phyloP scores from a whole-genome alignment of 441 rosid genomes.

The Euphorbia celastroides region DNA sequence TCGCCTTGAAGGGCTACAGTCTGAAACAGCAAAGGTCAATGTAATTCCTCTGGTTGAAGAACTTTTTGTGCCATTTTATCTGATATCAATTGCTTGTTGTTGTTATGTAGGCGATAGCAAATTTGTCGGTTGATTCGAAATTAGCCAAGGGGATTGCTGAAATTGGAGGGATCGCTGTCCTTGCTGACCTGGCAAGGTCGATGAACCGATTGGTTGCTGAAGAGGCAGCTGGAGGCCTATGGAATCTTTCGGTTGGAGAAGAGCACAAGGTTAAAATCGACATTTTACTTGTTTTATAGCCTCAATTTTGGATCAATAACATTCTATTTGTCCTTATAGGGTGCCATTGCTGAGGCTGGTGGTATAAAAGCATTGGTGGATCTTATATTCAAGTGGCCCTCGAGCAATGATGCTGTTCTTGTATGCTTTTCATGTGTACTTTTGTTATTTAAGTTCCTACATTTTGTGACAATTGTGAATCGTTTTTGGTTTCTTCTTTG shows the following conservation, averaged over 20 bases:
- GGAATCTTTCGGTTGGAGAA: slow-evolving; percentile 99
- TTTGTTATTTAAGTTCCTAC: not conserved
- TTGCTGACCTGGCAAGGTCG: slow-evolving; percentile 77
- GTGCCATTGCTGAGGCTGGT: slow-evolving; percentile 91
- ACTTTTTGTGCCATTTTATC: slow-evolving; percentile 8
- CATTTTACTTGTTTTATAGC: slow-evolving; percentile 8
- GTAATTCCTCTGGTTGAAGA: slow-evolving; percentile 10
- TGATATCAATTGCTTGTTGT: not conserved
- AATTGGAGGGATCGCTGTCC: slow-evolving; percentile 79
- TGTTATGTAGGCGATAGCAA: slow-evolving; percentile 52
- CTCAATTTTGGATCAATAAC: not conserved
- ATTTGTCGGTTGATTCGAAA: slow-evolving; percentile 84
- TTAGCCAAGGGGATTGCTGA: slow-evolving; percentile 96
- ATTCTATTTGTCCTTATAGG: slow-evolving; percentile 34
- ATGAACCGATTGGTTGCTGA: slow-evolving; percentile 92
- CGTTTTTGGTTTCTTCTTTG: slow-evolving; percentile 3
- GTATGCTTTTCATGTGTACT: no score
- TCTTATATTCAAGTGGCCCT: slow-evolving; percentile 89
- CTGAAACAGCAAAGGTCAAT: slow-evolving; percentile 91
- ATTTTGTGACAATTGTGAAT: not conserved
- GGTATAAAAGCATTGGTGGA: slow-evolving; percentile 92
- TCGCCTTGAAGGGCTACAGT: slow-evolving; percentile 88
- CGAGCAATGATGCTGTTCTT: slow-evolving; percentile 80
- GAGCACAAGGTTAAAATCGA: slow-evolving; percentile 74
- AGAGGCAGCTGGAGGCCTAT: slow-evolving; percentile 98